Base-by-base conservation (phyloP, 2,329 filamentous ascomycete species). In the Ascochyta fabae region DNA sequence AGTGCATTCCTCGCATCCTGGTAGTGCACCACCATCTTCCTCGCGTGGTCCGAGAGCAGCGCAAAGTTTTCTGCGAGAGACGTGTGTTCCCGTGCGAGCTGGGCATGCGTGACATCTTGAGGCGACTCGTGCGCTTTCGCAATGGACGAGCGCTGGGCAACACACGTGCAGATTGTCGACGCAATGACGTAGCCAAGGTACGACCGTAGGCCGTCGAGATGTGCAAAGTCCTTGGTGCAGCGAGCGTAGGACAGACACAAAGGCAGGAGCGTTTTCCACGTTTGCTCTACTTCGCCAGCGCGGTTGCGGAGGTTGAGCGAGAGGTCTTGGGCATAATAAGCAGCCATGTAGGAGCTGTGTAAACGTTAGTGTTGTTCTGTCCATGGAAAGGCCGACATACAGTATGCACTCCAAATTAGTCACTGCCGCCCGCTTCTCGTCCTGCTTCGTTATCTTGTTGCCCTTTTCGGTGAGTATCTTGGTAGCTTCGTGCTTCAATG, bases 351-450 rank as follows among this genome's bases (percentile, higher is more conserved):
- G 6, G 74, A 70, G 41, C 73, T 75, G 31, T 15, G 5, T 7
- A 6, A 12, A 35, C 33, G 48, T 72, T 54, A 73, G 68, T 56
- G 24, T n/a, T n/a, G 19, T 34, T 2, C 3, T 10, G 13, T 23
- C 3, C n/a, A 3, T 2, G 16, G 6, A n/a, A 7, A 16, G 5
- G 9, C 13, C 16, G 1, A 58, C 70, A 62, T 65, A 77, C 60
- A 81, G 56, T 27, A 81, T 74, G 39, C 77, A 80, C 57, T 82
- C 80, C n/a, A 81, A 45, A 27, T 74, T 71, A 42, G 74, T 77
- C 31, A 79, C 70, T 5, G 79, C 79, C 3, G 68, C 72, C 7
- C 68, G 70, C 60, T 76, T 75, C 39, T 69, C 64, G 24, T 77
- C 74, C 19, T 69, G 63, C 34, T 74, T 70, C 2, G 51, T 69